Conservation (phyloP, 371 early-diverging fungal species). For the Mortierella sp. region DNA sequence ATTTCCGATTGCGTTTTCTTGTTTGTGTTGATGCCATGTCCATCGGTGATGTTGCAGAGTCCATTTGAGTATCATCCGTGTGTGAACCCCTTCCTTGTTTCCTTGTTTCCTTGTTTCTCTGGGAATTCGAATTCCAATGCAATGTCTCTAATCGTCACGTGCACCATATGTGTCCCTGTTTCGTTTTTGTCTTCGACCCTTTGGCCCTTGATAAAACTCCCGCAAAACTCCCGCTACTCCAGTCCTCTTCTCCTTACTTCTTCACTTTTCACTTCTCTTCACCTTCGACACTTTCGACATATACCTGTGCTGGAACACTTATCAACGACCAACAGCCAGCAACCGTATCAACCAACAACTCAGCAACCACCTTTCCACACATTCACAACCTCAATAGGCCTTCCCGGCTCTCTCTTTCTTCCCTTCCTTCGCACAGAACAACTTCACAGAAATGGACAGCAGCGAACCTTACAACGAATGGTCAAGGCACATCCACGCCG, state of each 20-base stretch:
- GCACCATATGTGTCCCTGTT: background rate
- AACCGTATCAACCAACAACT: background rate
- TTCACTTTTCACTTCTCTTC: background rate
- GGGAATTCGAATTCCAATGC: background rate
- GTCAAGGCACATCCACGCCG: constrained; percentile 45
- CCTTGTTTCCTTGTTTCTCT: background rate
- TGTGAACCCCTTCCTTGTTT: background rate
- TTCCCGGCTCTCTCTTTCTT: too few species aligned
- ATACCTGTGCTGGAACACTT: background rate
- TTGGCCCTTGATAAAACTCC: background rate
- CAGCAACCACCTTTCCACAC: background rate
- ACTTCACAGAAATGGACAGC: constrained; percentile 26
- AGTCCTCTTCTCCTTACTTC: background rate
- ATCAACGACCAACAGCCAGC: background rate
- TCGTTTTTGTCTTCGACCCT: background rate
- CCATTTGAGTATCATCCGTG: background rate
- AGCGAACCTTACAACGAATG: constrained; percentile 43
- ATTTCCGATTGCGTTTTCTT: too few species aligned
- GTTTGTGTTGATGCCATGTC: too few species aligned
- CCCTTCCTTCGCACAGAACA: background rate
- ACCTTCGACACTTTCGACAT: background rate
- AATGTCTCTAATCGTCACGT: background rate
- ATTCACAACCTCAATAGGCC: background rate
- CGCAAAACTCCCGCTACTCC: too few species aligned
- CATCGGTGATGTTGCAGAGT: too few species aligned